phyloP scores from a whole-genome alignment of 257 asterid species.

The Haberlea rhodopensis region DNA sequence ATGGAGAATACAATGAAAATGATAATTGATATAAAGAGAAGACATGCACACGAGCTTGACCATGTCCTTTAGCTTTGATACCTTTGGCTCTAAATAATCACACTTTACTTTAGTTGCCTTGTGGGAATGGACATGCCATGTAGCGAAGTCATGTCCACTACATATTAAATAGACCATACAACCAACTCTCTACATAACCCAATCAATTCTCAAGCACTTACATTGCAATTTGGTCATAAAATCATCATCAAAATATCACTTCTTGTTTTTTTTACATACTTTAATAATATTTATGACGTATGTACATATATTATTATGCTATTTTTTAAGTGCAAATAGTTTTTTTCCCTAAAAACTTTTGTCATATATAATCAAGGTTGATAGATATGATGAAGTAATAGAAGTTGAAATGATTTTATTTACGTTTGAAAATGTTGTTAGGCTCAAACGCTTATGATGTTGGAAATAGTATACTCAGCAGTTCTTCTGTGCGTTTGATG shows the following conservation, averaged over 20 bases:
- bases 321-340: too few relatives aligned
- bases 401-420: too few relatives aligned
- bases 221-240: not conserved
- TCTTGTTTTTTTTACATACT: not conserved
- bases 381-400: not conserved
- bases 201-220: not conserved
- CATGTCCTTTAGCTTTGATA: slow-evolving; percentile 41
- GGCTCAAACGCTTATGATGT: too few relatives aligned
- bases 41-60: slow-evolving; percentile 49
- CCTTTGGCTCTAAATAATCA: slow-evolving; percentile 26
- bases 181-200: slow-evolving; percentile 11
- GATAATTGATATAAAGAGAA: slow-evolving; percentile 35
- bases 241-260: not conserved
- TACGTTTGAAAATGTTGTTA: not conserved
- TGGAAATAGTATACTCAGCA: too few relatives aligned
- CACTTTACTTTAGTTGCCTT: slow-evolving; percentile 31
- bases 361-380: not conserved
- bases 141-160: slow-evolving; percentile 27
- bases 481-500: too few relatives aligned
- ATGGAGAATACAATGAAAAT: slow-evolving; percentile 21
- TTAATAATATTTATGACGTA: too few relatives aligned
- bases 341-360: too few relatives aligned
- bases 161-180: slow-evolving; percentile 23
- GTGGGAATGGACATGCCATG: slow-evolving; percentile 35
- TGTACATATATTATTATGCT: too few relatives aligned